Percentiles rank a stretch among this genome's conserved stretches.
Evolutionary conservation across 2,329 filamentous ascomycete genomes (phyloP).

Genomic region (Dactylellina leptospora): DNA sequence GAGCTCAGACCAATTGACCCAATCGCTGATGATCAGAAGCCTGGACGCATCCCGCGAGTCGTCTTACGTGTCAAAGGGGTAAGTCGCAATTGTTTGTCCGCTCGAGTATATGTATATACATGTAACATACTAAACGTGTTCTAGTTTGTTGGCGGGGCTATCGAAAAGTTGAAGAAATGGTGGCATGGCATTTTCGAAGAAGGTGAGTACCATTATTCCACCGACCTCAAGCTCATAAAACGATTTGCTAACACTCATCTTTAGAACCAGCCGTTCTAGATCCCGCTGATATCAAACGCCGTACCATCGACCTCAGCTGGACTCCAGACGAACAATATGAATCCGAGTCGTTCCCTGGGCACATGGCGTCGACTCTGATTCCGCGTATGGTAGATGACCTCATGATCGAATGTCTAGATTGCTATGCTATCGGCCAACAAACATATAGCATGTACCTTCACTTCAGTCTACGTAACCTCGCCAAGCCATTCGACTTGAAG

Average conservation of each 20-base stretch:
- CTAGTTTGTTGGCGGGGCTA: constrained; percentile 6
- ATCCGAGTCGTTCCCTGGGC: not conserved
- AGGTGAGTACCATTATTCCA: not conserved
- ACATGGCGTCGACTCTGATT: not conserved
- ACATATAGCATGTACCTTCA: constrained; percentile 12
- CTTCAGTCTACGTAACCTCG: constrained; percentile 4
- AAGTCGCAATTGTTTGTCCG: not conserved
- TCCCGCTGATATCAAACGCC: constrained; percentile 7
- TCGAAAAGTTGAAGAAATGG: constrained; percentile 14
- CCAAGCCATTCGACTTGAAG: constrained; percentile 10
- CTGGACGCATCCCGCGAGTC: not conserved
- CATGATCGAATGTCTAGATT: constrained; percentile 5
- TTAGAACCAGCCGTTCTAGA: not conserved
- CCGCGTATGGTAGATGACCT: not conserved
- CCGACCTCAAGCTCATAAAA: not conserved
- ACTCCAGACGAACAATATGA: not conserved
- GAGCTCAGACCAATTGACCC: not conserved
- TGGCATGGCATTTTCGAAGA: not conserved
- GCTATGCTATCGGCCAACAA: not conserved
- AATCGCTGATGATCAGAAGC: not conserved
- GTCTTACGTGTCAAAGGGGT: not conserved
- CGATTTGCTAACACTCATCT: not conserved
- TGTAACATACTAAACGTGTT: not conserved
- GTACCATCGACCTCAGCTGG: constrained; percentile 3
- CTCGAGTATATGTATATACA: not conserved